These are phyloP conservation scores for Starmera pachycereana DNA, from an alignment of 805 yeast species.

Conservation along the genomic window DNA sequence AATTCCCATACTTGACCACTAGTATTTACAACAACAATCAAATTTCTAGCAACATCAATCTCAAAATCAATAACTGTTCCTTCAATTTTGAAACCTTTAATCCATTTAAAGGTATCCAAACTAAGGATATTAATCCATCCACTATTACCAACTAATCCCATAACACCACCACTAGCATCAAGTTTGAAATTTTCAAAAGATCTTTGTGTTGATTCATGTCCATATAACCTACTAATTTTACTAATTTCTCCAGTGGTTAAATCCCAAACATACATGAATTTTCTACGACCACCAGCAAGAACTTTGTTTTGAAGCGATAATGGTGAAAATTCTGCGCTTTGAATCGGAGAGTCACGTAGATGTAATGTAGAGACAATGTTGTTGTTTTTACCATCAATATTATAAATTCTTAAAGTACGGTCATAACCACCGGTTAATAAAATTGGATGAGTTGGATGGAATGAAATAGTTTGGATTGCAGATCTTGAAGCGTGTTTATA, in stretches of 20 bases:
- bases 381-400: constrained; percentile 81
- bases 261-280: constrained; percentile 90
- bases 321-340: constrained; percentile 57
- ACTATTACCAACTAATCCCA: constrained; percentile 72
- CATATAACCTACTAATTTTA: constrained; percentile 82
- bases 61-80: constrained; percentile 79
- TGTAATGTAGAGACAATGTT: constrained; percentile 74
- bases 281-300: constrained; percentile 84
- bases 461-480: constrained; percentile 76
- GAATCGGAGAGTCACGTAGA: constrained; percentile 70
- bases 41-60: constrained; percentile 38
- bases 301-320: constrained; percentile 40
- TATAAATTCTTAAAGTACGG: constrained; percentile 74
- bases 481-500: constrained; percentile 55
- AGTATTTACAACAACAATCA: constrained; percentile 53
- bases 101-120: constrained; percentile 76
- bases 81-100: constrained; percentile 80
- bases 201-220: constrained; percentile 77
- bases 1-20: constrained; percentile 91
- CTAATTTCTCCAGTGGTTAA: constrained; percentile 64
- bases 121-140: constrained; percentile 88
- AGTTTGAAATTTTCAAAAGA: constrained; percentile 81
- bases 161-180: constrained; percentile 59
- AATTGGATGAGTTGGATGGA: constrained; percentile 80
- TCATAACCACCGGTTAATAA: constrained; percentile 90